Evolutionary conservation across 2,329 filamentous ascomycete species (phyloP), one percentile per base, ranked within the genome.

Genomic region (Aplosporella prunicola): DNA sequence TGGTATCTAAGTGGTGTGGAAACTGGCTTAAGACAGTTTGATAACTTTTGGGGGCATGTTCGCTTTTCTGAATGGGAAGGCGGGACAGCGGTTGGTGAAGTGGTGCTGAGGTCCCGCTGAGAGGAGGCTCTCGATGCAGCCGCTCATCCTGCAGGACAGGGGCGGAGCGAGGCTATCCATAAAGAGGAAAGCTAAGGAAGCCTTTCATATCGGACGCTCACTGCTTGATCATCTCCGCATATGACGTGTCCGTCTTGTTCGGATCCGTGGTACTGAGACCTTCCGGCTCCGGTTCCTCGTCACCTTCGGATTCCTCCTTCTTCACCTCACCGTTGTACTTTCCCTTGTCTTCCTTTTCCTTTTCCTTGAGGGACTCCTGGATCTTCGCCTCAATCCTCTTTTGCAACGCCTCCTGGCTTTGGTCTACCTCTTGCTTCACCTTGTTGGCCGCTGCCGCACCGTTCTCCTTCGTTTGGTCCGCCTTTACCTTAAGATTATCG

Each of bases 221-320:
- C 9, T 31, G 17, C 35, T 38, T 38, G 9, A 29, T 17, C 26
- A 38, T 32, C 3, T 38, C 28, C 14, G 35, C 35, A n/a, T 38
- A 38, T 13, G 26, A 30, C 20, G 22, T 25, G 4, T 32, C 35
- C 10, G 15, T 26, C n/a, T 38, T 26, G 14, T 26, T 31, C n/a
- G 35, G 35, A 15, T 38, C n/a, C 9, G 35, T 38, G 14, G 35
- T 38, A 27, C 35, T 38, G 7, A 38, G 35, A 5, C 35, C 27
- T n/a, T 25, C 23, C 23, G 23, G 23, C 23, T 8, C 23, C 9
- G 9, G 23, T 8, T 8, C 23, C 9, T n/a, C n/a, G 23, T 9
- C 23, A 25, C n/a, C 23, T n/a, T 25, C 23, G 23, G 9, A 9
- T n/a, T 25, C 23, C 23, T 8, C 23, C 23, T 25, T 25, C 23